Evolutionary conservation across 345 rosid species (phyloP).

Genomic region (Pelargonium nanum): DNA sequence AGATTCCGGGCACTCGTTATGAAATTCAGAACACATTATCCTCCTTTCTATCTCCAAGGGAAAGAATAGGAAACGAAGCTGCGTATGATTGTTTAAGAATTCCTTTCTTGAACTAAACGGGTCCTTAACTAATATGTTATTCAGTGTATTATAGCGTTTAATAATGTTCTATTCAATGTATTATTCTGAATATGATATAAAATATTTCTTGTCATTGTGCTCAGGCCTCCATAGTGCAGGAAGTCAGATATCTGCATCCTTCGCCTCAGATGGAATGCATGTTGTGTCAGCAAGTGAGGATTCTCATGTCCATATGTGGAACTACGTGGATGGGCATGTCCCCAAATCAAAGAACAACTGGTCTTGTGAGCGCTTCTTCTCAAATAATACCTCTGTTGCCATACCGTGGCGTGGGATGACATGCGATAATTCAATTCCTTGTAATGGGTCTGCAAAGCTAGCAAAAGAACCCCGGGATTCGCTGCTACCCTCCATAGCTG

Average conservation of each 20-base stretch:
- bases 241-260: slow-evolving; percentile 49
- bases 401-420: slow-evolving; percentile 59
- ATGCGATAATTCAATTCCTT: slow-evolving; percentile 14
- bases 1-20: no score
- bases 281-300: slow-evolving; percentile 56
- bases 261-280: slow-evolving; percentile 69
- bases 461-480: neutral
- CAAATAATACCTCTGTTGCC: slow-evolving; percentile 49
- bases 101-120: no score
- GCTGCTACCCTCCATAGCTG: neutral
- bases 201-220: neutral
- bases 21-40: no score
- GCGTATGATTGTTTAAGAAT: no score
- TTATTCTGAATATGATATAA: no score
- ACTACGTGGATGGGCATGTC: slow-evolving; percentile 31
- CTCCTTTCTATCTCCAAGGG: no score
- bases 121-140: no score
- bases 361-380: slow-evolving; percentile 59
- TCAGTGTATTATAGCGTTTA: no score
- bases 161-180: neutral
- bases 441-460: neutral
- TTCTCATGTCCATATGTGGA: slow-evolving; percentile 62
- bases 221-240: slow-evolving; percentile 34
- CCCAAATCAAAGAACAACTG: slow-evolving; percentile 27
- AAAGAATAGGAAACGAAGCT: no score